phyloP scores from a whole-genome alignment of 2,329 filamentous ascomycete genomes.

The Claviceps digitariae region DNA sequence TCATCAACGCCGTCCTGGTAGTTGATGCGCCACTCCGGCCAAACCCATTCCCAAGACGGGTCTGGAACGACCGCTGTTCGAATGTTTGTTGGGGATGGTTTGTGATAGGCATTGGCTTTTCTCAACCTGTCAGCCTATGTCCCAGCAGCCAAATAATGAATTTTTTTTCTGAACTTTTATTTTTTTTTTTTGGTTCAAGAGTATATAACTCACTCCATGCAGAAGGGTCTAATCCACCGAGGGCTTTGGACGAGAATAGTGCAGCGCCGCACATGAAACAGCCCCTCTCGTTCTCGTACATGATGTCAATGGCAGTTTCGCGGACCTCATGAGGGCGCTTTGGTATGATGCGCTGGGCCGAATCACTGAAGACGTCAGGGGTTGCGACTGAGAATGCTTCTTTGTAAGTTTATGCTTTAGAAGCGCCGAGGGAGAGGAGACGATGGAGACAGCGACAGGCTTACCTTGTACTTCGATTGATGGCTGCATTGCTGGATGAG shows the following conservation, averaged over 20 bases:
- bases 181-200: too few species aligned
- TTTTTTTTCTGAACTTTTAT: too few species aligned
- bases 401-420: not conserved
- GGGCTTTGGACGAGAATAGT: slow-evolving; percentile 74
- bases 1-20: slow-evolving; percentile 68
- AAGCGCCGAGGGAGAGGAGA: not conserved
- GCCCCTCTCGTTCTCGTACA: slow-evolving; percentile 93
- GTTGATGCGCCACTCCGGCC: slow-evolving; percentile 50
- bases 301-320: slow-evolving; percentile 60
- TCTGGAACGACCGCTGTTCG: slow-evolving; percentile 86
- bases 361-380: slow-evolving; percentile 11
- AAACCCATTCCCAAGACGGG: slow-evolving; percentile 85
- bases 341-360: slow-evolving; percentile 21
- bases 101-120: slow-evolving; percentile 47
- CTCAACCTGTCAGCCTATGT: slow-evolving; percentile 1
- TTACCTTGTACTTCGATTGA: slow-evolving; percentile 22
- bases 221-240: slow-evolving; percentile 73
- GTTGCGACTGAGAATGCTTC: slow-evolving; percentile 16
- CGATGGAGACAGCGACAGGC: not conserved
- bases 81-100: slow-evolving; percentile 51
- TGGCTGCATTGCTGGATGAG: slow-evolving; percentile 14
- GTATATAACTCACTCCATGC: slow-evolving; percentile 49
- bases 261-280: slow-evolving; percentile 79
- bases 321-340: slow-evolving; percentile 21
- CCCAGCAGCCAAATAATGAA: not conserved